Conservation (phyloP, 73 alveolate species). For the Uronychia setigera region DNA sequence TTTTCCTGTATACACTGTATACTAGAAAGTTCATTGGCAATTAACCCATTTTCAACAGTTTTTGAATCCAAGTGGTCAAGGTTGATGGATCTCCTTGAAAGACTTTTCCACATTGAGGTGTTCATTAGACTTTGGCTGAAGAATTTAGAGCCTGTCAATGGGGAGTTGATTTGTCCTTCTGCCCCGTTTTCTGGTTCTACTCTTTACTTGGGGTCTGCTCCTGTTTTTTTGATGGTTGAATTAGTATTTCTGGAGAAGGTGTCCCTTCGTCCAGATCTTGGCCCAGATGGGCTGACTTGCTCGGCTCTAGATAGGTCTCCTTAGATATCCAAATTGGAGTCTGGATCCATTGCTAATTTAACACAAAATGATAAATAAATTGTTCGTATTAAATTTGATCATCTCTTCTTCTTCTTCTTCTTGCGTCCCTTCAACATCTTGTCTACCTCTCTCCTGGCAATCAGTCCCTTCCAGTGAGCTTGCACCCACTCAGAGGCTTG, state of each 20-base stretch:
- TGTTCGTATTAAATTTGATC: constrained; percentile 2
- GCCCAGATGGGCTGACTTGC: too few species aligned
- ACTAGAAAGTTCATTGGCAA: not conserved
- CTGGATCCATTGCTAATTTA: too few species aligned
- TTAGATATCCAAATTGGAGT: not conserved
- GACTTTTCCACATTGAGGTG: not conserved
- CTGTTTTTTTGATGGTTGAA: too few species aligned
- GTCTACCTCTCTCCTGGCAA: constrained; percentile 60
- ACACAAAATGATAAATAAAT: not conserved
- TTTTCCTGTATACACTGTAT: not conserved
- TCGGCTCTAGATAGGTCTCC: too few species aligned
- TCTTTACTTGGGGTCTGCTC: too few species aligned
- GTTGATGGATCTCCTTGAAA: not conserved
- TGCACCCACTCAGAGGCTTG: constrained; percentile 63
- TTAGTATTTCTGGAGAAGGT: too few species aligned
- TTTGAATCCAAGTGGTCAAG: not conserved
- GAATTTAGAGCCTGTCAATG: not conserved
- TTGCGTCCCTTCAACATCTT: constrained; percentile 52
- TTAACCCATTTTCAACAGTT: not conserved
- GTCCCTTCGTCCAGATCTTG: too few species aligned
- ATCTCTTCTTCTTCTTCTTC: constrained; percentile 64
- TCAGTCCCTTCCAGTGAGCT: constrained; percentile 64
- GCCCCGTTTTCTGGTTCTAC: too few species aligned
- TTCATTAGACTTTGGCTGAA: not conserved
- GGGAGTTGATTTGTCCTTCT: too few species aligned